Evolutionary conservation across 768 basidiomycete genomes (phyloP).

Genomic region (Suillus subluteus): DNA sequence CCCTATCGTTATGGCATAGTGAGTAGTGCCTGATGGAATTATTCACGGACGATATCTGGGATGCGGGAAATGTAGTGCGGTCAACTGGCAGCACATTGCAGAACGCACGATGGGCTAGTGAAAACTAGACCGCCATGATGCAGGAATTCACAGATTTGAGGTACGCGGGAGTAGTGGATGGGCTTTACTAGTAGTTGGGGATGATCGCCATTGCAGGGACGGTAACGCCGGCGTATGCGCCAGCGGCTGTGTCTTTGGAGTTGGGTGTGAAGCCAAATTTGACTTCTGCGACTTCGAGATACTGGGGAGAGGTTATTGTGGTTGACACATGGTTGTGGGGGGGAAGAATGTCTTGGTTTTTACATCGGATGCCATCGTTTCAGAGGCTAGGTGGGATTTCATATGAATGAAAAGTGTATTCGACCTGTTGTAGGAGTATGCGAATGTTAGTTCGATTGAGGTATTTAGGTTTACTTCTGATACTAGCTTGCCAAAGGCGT

Average conservation of each 20-base stretch:
- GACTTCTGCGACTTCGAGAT: conserved; percentile 74
- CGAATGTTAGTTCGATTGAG: no score
- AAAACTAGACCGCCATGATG: background rate
- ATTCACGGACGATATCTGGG: conserved; percentile 53
- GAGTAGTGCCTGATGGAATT: conserved; percentile 67
- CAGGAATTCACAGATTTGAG: conserved; percentile 54
- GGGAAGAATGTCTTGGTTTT: no score
- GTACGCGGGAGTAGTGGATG: conserved; percentile 69
- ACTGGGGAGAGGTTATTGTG: conserved; percentile 43
- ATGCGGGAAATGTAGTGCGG: background rate
- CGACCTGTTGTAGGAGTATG: no score
- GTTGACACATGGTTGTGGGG: background rate
- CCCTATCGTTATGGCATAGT: conserved; percentile 64
- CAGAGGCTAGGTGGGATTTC: no score
- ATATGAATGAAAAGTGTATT: no score
- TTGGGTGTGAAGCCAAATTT: conserved; percentile 78
- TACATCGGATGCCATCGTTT: background rate
- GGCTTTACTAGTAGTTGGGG: conserved; percentile 58
- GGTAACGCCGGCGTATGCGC: no score
- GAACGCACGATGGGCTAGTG: conserved; percentile 12
- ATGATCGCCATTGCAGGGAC: background rate
- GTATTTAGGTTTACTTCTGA: no score
- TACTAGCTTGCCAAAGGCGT: no score
- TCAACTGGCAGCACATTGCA: background rate
- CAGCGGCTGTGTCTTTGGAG: conserved; percentile 43